A percentile compares a stretch with the other conserved stretches of the same genome.
Conservation (phyloP, 805 yeast genomes). For the Saccharomycopsis fermentans region DNA sequence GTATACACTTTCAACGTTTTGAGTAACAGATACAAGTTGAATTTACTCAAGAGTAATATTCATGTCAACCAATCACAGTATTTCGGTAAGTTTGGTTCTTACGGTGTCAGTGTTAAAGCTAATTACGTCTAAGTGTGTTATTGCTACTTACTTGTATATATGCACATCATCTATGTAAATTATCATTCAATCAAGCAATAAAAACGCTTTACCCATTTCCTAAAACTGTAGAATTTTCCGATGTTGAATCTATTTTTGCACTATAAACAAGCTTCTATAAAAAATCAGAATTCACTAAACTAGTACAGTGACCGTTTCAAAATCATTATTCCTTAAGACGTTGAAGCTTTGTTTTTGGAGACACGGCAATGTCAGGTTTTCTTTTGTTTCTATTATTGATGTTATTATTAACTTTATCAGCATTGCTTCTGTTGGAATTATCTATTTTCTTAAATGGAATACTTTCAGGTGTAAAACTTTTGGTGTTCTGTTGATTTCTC, state of each 20-base stretch:
- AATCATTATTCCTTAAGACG: neutral
- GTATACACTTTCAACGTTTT: conserved; percentile 10
- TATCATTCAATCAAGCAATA: neutral
- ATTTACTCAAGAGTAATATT: conserved; percentile 11
- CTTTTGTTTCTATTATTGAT: neutral
- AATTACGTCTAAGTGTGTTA: conserved; percentile 8
- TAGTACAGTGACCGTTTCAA: neutral
- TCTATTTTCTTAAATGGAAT: neutral
- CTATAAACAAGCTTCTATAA: neutral
- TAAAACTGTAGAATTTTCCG: no score
- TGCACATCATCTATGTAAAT: neutral
- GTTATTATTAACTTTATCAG: neutral
- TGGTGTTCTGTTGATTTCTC: neutral
- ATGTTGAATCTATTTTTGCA: no score
- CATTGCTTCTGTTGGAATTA: neutral
- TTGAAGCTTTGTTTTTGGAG: neutral
- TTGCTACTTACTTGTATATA: neutral
- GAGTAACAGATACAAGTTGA: conserved; percentile 13
- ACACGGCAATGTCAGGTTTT: neutral
- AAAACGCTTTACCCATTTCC: neutral
- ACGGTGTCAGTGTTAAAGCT: conserved; percentile 11
- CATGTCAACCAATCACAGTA: neutral
- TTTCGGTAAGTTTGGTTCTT: conserved; percentile 12
- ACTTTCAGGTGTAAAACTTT: no score
- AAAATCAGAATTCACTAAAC: neutral